Conservation (phyloP, 2,329 filamentous ascomycete species). For the Fusarium buharicum region DNA sequence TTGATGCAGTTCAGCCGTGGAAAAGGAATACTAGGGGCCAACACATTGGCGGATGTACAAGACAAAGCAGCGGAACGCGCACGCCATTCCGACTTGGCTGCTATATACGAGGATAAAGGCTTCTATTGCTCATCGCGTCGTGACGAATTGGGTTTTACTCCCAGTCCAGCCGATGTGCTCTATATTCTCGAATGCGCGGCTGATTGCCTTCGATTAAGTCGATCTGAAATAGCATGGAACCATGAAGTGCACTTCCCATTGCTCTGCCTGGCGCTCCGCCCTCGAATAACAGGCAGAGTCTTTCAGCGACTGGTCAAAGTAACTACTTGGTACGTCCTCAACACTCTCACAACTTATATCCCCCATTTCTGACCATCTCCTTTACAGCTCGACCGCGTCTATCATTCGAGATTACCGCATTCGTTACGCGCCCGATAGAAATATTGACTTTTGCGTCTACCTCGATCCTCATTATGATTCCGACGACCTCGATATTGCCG, state of each 20-base stretch:
- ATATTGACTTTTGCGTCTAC: constrained; percentile 25
- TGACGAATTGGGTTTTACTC: not conserved
- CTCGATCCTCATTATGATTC: not conserved
- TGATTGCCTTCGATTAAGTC: not conserved
- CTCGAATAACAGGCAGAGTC: not conserved
- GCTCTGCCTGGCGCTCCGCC: not conserved
- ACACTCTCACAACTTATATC: accelerated
- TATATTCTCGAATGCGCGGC: not conserved
- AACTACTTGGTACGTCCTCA: not conserved
- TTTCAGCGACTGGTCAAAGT: not conserved
- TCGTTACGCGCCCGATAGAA: not conserved
- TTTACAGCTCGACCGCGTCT: not conserved
- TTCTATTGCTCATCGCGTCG: not conserved
- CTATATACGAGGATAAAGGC: not conserved
- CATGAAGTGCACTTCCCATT: not conserved
- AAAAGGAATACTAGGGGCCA: accelerated
- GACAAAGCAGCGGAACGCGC: not conserved
- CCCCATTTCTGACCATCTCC: not conserved
- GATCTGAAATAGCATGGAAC: constrained; percentile 4
- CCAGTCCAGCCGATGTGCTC: not conserved
- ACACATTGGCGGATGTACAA: not conserved
- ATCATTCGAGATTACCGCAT: constrained; percentile 3
- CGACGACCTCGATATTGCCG: not conserved
- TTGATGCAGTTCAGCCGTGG: not conserved
- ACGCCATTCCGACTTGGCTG: not conserved